A percentile compares a stretch with the other conserved stretches of the same genome.
Evolutionary conservation across 805 yeast species (phyloP).

Genomic region (Nakazawaea populi): DNA sequence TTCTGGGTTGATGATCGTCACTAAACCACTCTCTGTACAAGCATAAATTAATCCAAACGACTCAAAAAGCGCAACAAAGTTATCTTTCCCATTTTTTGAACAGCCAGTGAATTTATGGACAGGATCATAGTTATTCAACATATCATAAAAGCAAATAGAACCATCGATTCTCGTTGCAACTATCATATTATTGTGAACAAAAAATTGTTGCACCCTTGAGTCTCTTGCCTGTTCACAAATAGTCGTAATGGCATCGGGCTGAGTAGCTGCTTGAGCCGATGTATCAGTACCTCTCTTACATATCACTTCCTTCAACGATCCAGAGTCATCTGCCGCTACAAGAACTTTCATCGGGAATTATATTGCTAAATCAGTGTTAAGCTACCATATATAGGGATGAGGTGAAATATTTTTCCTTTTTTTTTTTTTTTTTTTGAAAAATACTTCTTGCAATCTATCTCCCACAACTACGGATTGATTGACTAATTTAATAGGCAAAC

Average conservation of each 20-base stretch:
- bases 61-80: conserved; percentile 30
- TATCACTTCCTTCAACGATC: conserved; percentile 55
- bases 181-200: conserved; percentile 27
- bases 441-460: background rate
- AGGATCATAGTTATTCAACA: conserved; percentile 14
- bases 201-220: conserved; percentile 30
- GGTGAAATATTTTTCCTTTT: background rate
- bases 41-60: conserved; percentile 22
- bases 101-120: conserved; percentile 14
- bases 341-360: conserved; percentile 48
- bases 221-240: conserved; percentile 22
- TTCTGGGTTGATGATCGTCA: conserved; percentile 20
- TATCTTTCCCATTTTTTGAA: conserved; percentile 21
- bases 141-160: conserved; percentile 31
- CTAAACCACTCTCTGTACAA: conserved; percentile 27
- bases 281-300: conserved; percentile 76
- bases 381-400: background rate
- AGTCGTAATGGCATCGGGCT: conserved; percentile 48
- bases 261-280: conserved; percentile 57
- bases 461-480: background rate
- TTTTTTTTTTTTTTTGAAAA: background rate
- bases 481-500: background rate
- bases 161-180: conserved; percentile 41
- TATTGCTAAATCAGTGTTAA: background rate
- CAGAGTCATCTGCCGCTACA: conserved; percentile 62